Evolutionary conservation across 2,329 filamentous ascomycete species (phyloP).

Genomic region (Aquanectria penicillioides): DNA sequence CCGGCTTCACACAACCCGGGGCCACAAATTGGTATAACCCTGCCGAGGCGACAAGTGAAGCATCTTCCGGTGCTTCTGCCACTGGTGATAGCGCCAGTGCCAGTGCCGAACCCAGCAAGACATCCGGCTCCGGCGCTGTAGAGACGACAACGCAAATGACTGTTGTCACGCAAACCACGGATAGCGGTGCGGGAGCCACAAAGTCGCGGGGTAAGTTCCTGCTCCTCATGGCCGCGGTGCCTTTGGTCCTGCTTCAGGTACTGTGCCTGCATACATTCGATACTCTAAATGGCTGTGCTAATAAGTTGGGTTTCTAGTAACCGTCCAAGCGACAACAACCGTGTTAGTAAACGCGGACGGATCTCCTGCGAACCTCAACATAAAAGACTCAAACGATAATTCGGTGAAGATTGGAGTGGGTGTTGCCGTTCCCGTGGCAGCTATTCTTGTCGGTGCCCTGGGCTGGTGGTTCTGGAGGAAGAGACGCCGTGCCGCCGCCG

Average conservation of each 20-base stretch:
- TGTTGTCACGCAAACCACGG: conserved; percentile 39
- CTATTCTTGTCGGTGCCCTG: conserved; percentile 18
- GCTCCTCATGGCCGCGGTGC: conserved; percentile 37
- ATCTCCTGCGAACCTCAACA: conserved; percentile 21
- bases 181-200: conserved; percentile 31
- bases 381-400: conserved; percentile 18
- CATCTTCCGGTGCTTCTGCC: conserved; percentile 6
- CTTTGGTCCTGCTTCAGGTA: conserved; percentile 43
- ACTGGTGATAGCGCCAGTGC: background rate
- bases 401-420: conserved; percentile 36
- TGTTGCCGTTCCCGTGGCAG: conserved; percentile 28
- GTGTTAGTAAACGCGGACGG: conserved; percentile 35
- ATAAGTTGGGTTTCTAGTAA: conserved; percentile 29
- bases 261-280: conserved; percentile 23
- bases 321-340: conserved; percentile 37
- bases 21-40: conserved; percentile 39
- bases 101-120: conserved; percentile 31
- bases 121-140: conserved; percentile 25
- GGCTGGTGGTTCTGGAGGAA: conserved; percentile 28
- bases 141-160: conserved; percentile 37
- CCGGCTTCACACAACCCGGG: conserved; percentile 39
- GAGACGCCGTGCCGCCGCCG: conserved; percentile 18
- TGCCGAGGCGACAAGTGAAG: conserved; percentile 32
- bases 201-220: conserved; percentile 43
- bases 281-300: background rate